Evolutionary conservation across 768 basidiomycete species (phyloP), one percentile per base, ranked within the genome.

Genomic region (Boletellus emodensis): DNA sequence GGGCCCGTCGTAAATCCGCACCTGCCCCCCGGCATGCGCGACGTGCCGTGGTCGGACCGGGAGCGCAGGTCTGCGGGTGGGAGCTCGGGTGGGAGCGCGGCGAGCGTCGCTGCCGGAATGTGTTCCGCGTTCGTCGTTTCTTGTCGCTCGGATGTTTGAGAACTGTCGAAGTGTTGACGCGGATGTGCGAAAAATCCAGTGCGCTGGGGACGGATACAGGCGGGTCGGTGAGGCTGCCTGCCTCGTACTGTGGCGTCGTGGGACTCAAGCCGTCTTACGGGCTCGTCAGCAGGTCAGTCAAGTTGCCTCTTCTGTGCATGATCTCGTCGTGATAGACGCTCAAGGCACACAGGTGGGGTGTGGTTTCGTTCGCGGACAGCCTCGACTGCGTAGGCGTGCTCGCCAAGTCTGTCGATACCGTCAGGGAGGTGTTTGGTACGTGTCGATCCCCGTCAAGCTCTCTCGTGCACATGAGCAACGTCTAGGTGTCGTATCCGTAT

Each of bases 191-290:
- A 33, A n/a, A n/a, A n/a, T 38, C 4, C 28, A 57, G 95, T 15
- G 93, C 95, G 0, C 64, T 98, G 18, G 90, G 86, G 1, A 95
- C 94, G 3, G 96, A 99, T 65, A 98, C 95, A 0, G 95, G 96
- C 8, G 96, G 95, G 1, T 98, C 96, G 6, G 84, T 87, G 10
- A 81, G 95, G 36, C 73, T 99, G 2, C 96, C 96, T 0, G 96
- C 96, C 0, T 85, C 93, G 2, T 97, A 97, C 61, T 96, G 92
- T 58, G 92, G 94, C 5, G 74, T 96, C 1, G 83, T 90, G 2
- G 96, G 96, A 0, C 69, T 97, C 39, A 99, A 99, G 62, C 95
- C 95, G 0, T 94, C 94, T 0, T 97, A 97, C 59, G 95, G 95
- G 4, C 72, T 97, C 36, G 70, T 97, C 28, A 93, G 90, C 61